Evolutionary conservation across 2,329 filamentous ascomycete genomes (phyloP).

Genomic region (Graphium sp.): DNA sequence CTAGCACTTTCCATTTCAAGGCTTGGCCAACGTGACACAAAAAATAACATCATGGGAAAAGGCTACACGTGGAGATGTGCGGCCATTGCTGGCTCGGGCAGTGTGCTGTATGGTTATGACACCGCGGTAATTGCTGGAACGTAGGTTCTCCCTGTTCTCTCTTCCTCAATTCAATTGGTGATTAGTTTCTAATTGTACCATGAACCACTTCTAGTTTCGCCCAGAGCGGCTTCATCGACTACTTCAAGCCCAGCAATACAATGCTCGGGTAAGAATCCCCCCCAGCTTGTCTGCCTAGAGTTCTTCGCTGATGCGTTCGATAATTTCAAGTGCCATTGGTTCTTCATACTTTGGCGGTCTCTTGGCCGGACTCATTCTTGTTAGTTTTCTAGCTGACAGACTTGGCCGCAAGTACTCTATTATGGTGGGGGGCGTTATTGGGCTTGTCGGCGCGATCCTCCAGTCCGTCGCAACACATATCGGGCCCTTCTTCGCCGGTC

Average conservation of each 20-base stretch:
- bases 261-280: neutral
- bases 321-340: neutral
- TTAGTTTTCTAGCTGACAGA: neutral
- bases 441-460: constrained; percentile 7
- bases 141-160: too few relatives aligned
- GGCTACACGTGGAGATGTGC: neutral
- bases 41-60: neutral
- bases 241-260: neutral
- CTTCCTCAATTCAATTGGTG: neutral
- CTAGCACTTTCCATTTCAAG: too few relatives aligned
- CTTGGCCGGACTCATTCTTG: neutral
- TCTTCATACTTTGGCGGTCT: neutral
- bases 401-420: constrained; percentile 2
- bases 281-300: neutral
- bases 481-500: constrained; percentile 12
- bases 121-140: constrained; percentile 1
- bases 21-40: too few relatives aligned
- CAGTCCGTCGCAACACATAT: constrained; percentile 10
- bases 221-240: neutral
- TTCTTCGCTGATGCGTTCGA: too few relatives aligned
- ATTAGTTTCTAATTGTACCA: neutral
- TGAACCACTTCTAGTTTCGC: neutral
- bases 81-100: constrained; percentile 1
- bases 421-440: neutral
- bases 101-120: constrained; percentile 1